Base-by-base conservation (phyloP, 2,329 filamentous ascomycete genomes). In the Trichoderma sp. region DNA sequence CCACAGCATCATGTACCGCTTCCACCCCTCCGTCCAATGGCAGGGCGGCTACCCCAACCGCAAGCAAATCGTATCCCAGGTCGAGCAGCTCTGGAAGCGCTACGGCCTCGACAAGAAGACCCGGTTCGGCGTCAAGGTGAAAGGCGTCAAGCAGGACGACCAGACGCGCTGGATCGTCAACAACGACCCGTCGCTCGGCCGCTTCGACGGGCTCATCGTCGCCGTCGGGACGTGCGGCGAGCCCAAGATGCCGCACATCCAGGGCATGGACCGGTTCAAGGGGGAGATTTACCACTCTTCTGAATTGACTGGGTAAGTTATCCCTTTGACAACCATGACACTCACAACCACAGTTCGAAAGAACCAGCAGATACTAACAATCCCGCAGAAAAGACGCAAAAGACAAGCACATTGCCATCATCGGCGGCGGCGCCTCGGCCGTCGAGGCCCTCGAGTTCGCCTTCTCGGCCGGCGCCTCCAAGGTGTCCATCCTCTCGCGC, bases 1-100 rank as follows among this genome's bases (percentile, higher is more conserved):
- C 24, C 91, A 96, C 74, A 91, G 88, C 21, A 76, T 93, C 65
- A 95, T 95, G 91, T 96, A 94, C 75, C 86, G 92, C 24, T 96
- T 96, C 74, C 90, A 94, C 69, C 92, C 92, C 0, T 90, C 89
- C 0, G 86, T 96, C 1, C 82, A 85, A 67, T 96, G 90, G 87
- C 80, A 85, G 41, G 80, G 82, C 34, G 90, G 90, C n/a, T 96
- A 96, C 72, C 92, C 92, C 0, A 83, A 88, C 67, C 88, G 90
- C 57, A 79, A 89, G 68, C 87, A 93, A 75, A 95, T 96, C 66
- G 81, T 93, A 50, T 82, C 83, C 26, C 88, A 93, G 73, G 88
- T 95, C 12, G 82, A 82, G 19, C 77, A 88, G 66, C 78, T 96
- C 0, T 96, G 91, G 91, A 83, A 91, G 69, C 82, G 83, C 3